Percentiles rank a stretch among this genome's conserved stretches.
These are phyloP conservation scores for Geotrichum histeridarum DNA, from an alignment of 1,139 yeast species.

Conservation along the genomic window DNA sequence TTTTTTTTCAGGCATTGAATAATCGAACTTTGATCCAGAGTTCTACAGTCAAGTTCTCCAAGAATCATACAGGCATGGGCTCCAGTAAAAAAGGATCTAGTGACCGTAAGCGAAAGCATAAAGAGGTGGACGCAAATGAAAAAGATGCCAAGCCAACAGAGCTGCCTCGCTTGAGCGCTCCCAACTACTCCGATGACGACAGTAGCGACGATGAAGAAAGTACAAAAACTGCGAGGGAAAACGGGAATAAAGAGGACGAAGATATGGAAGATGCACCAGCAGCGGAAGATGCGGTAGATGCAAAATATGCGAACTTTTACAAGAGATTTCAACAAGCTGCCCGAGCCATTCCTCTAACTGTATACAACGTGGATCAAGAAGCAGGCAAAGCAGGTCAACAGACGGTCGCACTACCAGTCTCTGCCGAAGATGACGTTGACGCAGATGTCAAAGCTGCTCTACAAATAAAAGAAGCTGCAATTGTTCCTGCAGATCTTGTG, in stretches of 20 bases:
- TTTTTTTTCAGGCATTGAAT: not conserved
- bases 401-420: not conserved
- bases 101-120: conserved; percentile 10
- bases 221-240: not conserved
- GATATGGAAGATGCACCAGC: conserved; percentile 11
- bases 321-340: conserved; percentile 21
- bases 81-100: not conserved
- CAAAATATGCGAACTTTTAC: conserved; percentile 22
- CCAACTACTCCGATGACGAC: conserved; percentile 21
- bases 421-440: conserved; percentile 14
- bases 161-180: conserved; percentile 15
- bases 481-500: conserved; percentile 17
- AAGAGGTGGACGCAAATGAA: conserved; percentile 19
- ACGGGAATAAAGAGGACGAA: not conserved
- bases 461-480: conserved; percentile 15
- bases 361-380: conserved; percentile 11
- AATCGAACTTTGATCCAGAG: not conserved
- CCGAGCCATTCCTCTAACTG: conserved; percentile 19
- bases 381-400: conserved; percentile 4
- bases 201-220: conserved; percentile 12
- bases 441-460: conserved; percentile 12
- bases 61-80: not conserved
- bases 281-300: conserved; percentile 17
- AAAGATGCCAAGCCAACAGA: conserved; percentile 24
- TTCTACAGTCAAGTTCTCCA: not conserved